A percentile compares a stretch with the other conserved stretches of the same genome.
Evolutionary conservation across 306 rosid genomes (phyloP).

Genomic region (Begonia peltatifolia): DNA sequence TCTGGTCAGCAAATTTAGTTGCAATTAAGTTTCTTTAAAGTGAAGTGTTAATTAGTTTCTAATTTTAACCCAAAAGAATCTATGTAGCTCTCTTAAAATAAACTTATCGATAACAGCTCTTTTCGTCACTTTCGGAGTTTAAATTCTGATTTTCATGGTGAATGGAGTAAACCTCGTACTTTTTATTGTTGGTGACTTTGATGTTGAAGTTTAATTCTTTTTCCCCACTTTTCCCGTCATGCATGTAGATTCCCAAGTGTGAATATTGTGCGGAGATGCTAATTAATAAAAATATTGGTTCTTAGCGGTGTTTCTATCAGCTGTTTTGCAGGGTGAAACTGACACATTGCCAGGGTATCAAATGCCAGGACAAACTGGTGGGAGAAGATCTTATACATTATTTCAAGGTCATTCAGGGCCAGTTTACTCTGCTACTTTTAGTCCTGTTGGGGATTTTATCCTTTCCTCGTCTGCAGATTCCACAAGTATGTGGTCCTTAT

Average conservation of each 20-base stretch:
- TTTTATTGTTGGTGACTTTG: background rate
- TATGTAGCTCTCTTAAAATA: no score
- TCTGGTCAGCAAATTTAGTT: background rate
- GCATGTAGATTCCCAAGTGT: background rate
- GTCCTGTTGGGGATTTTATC: slow-evolving; percentile 80
- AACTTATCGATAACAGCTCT: no score
- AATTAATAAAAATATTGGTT: slow-evolving; percentile 4
- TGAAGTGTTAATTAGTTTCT: no score
- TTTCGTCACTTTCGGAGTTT: no score
- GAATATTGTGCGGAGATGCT: slow-evolving; percentile 1
- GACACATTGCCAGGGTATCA: slow-evolving; percentile 48
- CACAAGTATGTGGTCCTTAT: slow-evolving; percentile 39
- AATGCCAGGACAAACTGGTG: slow-evolving; percentile 34
- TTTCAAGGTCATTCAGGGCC: slow-evolving; percentile 99
- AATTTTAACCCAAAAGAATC: no score
- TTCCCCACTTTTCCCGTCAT: background rate
- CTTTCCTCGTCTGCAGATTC: slow-evolving; percentile 92
- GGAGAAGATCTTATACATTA: slow-evolving; percentile 57
- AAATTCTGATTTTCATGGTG: no score
- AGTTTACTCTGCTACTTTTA: slow-evolving; percentile 72
- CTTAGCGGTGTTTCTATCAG: slow-evolving; percentile 31
- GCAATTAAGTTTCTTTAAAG: background rate
- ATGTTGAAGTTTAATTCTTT: slow-evolving; percentile 1
- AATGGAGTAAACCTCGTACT: no score
- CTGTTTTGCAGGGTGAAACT: slow-evolving; percentile 64